Percentiles rank a stretch among this genome's conserved stretches.
phyloP scores from a whole-genome alignment of 2,329 filamentous ascomycete species.

The Neospermospora avenae region DNA sequence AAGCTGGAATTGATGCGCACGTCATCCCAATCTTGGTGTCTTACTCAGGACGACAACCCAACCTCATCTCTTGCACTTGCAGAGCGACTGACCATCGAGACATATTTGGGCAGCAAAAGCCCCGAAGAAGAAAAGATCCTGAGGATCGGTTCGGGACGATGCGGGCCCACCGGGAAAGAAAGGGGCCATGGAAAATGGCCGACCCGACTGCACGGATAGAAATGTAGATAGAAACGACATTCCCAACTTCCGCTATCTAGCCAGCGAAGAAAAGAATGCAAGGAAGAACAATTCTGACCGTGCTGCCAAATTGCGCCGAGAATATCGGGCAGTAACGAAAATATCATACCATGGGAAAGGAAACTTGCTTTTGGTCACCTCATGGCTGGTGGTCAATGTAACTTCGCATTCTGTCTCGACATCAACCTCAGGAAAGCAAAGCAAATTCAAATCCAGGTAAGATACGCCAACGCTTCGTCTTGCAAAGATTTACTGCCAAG shows the following conservation, averaged over 20 bases:
- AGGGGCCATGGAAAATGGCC: background rate
- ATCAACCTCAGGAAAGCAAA: background rate
- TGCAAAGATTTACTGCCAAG: constrained; percentile 7
- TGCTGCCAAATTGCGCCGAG: background rate
- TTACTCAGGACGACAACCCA: background rate
- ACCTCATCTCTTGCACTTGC: constrained; percentile 5
- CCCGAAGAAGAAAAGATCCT: background rate
- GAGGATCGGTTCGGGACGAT: background rate
- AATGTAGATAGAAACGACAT: background rate
- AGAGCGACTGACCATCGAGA: background rate
- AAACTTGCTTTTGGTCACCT: background rate
- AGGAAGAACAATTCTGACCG: background rate
- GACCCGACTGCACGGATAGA: background rate
- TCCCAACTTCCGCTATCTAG: background rate
- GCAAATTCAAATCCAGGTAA: background rate
- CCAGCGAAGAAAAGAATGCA: background rate
- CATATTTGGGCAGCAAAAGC: background rate
- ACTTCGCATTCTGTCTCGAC: background rate
- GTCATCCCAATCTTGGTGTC: background rate
- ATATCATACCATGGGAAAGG: background rate
- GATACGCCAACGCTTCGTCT: background rate
- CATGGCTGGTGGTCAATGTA: background rate
- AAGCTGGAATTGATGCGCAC: background rate
- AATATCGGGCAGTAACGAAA: background rate
- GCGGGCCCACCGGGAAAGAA: background rate